A percentile compares a stretch with the other conserved stretches of the same genome.
These are phyloP conservation scores for Macrolepiota fuliginosa DNA, from an alignment of 768 basidiomycete species.

Conservation along the genomic window DNA sequence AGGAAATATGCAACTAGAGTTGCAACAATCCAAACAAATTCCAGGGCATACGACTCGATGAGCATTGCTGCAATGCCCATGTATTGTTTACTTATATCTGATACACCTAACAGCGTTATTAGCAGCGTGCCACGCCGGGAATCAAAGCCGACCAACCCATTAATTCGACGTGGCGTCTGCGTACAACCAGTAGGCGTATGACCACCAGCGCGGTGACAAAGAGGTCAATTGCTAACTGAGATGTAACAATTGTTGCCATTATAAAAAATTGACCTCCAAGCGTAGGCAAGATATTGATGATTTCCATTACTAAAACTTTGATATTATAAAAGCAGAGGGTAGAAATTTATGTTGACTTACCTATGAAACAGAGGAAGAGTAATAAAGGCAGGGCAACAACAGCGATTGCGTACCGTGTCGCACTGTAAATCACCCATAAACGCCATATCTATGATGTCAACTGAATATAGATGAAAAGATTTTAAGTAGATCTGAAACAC, in stretches of 20 bases:
- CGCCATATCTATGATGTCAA: neutral
- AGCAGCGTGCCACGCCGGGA: neutral
- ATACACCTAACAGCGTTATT: neutral
- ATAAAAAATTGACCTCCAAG: neutral
- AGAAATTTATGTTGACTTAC: neutral
- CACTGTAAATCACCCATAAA: neutral
- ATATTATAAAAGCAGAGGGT: neutral
- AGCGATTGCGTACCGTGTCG: neutral
- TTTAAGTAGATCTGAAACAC: neutral
- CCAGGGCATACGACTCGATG: neutral
- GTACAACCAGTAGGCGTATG: neutral
- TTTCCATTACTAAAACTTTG: neutral
- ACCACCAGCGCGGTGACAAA: neutral
- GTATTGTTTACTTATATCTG: neutral
- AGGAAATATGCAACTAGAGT: neutral
- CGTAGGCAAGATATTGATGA: neutral
- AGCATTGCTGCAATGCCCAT: neutral
- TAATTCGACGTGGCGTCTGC: neutral
- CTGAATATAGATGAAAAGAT: neutral
- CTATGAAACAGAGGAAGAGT: neutral
- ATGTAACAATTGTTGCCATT: neutral
- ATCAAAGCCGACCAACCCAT: neutral
- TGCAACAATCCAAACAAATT: neutral
- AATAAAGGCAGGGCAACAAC: neutral
- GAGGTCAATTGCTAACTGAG: neutral